Conservation (phyloP, 1,284 basidiomycete genomes). For the Microbotryomycetes sp. region DNA sequence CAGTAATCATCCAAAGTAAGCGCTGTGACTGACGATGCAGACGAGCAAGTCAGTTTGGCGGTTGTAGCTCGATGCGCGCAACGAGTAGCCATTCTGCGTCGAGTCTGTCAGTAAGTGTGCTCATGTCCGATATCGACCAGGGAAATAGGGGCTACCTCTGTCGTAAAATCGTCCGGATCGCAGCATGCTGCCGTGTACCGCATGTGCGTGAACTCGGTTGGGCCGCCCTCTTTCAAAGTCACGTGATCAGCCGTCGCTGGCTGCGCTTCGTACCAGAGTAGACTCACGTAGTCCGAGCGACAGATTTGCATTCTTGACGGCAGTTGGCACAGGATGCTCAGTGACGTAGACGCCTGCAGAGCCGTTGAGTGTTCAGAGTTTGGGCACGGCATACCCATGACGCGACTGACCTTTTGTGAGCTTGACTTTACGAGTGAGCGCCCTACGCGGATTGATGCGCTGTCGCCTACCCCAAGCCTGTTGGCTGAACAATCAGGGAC, state of each 20-base stretch:
- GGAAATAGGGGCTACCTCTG: constrained; percentile 41
- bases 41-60: constrained; percentile 90
- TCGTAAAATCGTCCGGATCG: constrained; percentile 87
- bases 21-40: constrained; percentile 28
- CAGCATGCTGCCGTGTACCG: constrained; percentile 81
- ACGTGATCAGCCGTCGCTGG: not conserved
- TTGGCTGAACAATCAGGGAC: not conserved
- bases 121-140: too few relatives aligned
- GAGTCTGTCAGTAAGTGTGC: constrained; percentile 4
- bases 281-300: constrained; percentile 22
- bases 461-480: constrained; percentile 34
- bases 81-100: constrained; percentile 58
- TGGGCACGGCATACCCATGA: not conserved
- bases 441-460: constrained; percentile 39
- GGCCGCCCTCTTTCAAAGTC: constrained; percentile 44
- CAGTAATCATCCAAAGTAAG: not conserved
- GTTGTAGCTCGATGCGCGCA: constrained; percentile 76
- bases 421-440: constrained; percentile 66
- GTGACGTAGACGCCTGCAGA: constrained; percentile 70
- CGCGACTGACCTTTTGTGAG: constrained; percentile 56
- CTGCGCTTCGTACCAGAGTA: not conserved
- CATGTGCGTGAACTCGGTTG: constrained; percentile 85
- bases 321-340: constrained; percentile 49
- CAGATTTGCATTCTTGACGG: constrained; percentile 50
- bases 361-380: not conserved